Evolutionary conservation across 192 early-diverging fungal species (phyloP).

Genomic region (Oehlia diaphana): DNA sequence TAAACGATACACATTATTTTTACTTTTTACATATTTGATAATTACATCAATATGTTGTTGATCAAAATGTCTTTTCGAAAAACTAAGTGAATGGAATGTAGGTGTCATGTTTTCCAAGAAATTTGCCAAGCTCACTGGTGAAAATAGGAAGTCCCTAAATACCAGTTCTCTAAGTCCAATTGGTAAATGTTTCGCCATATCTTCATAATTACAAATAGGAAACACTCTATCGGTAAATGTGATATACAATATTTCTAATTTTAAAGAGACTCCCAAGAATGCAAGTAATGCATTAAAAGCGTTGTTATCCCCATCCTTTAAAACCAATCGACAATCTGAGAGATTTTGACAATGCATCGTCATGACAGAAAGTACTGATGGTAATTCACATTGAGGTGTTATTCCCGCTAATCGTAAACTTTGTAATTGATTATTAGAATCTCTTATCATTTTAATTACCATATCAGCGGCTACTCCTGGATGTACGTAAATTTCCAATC

Average conservation of each 20-base stretch:
- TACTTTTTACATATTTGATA: conserved; percentile 3
- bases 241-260: background rate
- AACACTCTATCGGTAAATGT: background rate
- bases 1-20: background rate
- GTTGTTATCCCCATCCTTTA: background rate
- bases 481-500: conserved; percentile 12
- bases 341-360: conserved; percentile 4
- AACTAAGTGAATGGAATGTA: background rate
- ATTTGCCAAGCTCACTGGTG: background rate
- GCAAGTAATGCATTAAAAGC: conserved; percentile 4
- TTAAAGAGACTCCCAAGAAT: background rate
- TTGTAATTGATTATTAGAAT: conserved; percentile 12
- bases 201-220: conserved; percentile 13
- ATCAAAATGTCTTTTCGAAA: conserved; percentile 4
- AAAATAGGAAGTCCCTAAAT: conserved; percentile 2
- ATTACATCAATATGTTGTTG: background rate
- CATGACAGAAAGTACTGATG: background rate
- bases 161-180: background rate
- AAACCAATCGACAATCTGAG: background rate
- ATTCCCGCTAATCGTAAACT: conserved; percentile 9
- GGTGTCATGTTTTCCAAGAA: conserved; percentile 1
- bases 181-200: conserved; percentile 7
- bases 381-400: conserved; percentile 6
- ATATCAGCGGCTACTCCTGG: background rate
- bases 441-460: conserved; percentile 10